Conservation (phyloP, 108 stramenopile genomes). For the Stephanodiscus triporus region DNA sequence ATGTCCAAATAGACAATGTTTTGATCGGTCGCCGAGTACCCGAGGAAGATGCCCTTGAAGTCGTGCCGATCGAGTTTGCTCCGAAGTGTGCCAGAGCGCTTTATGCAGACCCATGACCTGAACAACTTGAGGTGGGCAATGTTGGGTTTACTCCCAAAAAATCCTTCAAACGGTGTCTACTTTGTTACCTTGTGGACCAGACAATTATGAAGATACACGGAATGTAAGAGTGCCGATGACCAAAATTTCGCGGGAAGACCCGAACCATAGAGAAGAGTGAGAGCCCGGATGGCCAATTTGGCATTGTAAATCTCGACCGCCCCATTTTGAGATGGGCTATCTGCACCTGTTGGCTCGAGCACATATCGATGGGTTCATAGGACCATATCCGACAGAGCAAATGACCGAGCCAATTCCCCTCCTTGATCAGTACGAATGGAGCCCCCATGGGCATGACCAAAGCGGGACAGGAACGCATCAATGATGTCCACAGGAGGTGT, state of each 20-base stretch:
- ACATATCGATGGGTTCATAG: background rate
- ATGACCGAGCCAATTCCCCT: background rate
- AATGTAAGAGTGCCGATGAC: background rate
- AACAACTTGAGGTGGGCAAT: background rate
- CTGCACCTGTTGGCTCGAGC: background rate
- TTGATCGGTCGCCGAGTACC: background rate
- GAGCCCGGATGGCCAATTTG: background rate
- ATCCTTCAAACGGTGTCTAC: background rate
- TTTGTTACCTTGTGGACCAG: background rate
- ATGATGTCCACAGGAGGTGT: background rate
- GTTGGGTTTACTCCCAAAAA: background rate
- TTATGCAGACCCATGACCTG: background rate
- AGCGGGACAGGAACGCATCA: background rate
- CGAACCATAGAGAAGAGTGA: background rate
- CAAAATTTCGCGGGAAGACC: background rate
- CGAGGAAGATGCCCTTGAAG: background rate
- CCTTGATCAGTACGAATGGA: background rate
- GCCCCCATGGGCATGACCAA: too few relatives aligned
- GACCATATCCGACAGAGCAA: too few relatives aligned
- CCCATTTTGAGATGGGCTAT: background rate
- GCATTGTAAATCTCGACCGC: too few relatives aligned
- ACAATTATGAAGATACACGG: background rate
- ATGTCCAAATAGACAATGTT: background rate
- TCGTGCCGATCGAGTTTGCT: background rate
- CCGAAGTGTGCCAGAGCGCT: background rate